Evolutionary conservation across 23 red algal species (phyloP), one percentile per base, ranked within the genome.

Genomic region (Gracilariopsis chorda): DNA sequence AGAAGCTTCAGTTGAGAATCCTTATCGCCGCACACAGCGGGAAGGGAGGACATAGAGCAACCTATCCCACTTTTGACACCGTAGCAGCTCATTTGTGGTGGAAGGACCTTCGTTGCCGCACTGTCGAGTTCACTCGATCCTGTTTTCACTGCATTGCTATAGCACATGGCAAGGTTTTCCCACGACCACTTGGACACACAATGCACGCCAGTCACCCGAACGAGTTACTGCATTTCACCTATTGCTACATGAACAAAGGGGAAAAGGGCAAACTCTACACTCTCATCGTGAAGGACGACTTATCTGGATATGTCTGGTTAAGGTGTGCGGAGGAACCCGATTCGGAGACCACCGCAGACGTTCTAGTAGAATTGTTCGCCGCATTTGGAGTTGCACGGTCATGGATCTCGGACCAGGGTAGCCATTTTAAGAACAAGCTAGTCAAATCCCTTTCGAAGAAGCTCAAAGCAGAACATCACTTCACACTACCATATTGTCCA

Each of bases 351-450:
- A 42, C 51, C 2, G 48, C 78, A 4, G 32, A 61, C 11, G 13
- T 23, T 61, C 23, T 82, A 4, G 44, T 82, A n/a, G 4, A 41
- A 7, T 82, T 5, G 78, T 60, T 82, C 59, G 16, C 78, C 8
- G n/a, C 6, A 25, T 82, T 58, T 23, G 78, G 78, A 59, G 33
- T 23, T 11, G 2, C 34, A 4, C 4, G 16, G 4, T 5, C 4
- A 60, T 82, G 78, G 78, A 28, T 82, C 13, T 82, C 78, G 3
- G 55, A 82, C 30, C 78, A 42, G 6, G 78, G 78, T 23, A 28
- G 16, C 34, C 78, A 82, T 62, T 82, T 82, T 51, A 82, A 82
- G 78, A 82, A 61, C 27, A 33, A 4, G 12, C 3, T 77, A 4
- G 28, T 77, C 14, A 4, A 9, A 46, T 17, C 3, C 5, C 71